Percentiles rank a stretch among this genome's conserved stretches.
Evolutionary conservation across 2,329 filamentous ascomycete species (phyloP).

Genomic region (Fusarium sublunatum): DNA sequence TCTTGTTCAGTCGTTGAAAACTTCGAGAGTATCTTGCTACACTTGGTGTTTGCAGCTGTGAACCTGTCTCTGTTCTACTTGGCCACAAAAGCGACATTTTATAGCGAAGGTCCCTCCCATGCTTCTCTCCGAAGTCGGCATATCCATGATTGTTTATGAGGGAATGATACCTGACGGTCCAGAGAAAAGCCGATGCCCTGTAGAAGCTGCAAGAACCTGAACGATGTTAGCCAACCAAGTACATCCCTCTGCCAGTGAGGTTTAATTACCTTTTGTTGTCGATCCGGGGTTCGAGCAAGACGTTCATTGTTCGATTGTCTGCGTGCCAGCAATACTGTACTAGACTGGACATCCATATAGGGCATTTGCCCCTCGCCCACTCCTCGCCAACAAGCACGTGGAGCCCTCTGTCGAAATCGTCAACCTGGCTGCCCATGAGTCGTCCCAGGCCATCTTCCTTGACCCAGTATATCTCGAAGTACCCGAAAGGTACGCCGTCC

Average conservation of each 20-base stretch:
- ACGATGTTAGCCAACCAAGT: neutral
- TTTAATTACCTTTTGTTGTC: slow-evolving; percentile 82
- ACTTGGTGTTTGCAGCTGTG: too few species aligned
- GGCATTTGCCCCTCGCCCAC: slow-evolving; percentile 85
- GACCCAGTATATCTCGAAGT: slow-evolving; percentile 98
- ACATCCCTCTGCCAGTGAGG: neutral
- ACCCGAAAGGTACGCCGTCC: slow-evolving; percentile 96
- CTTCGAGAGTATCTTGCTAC: too few species aligned
- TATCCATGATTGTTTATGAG: slow-evolving; percentile 90
- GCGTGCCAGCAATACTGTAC: slow-evolving; percentile 84
- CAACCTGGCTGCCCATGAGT: slow-evolving; percentile 72
- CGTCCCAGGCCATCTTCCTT: slow-evolving; percentile 86
- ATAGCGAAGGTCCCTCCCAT: slow-evolving; percentile 77
- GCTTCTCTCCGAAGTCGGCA: slow-evolving; percentile 82
- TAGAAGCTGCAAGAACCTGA: slow-evolving; percentile 67
- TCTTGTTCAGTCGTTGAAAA: too few species aligned
- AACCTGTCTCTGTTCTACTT: too few species aligned
- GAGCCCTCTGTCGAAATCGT: slow-evolving; percentile 87
- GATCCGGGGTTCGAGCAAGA: slow-evolving; percentile 88
- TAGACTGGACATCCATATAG: slow-evolving; percentile 83
- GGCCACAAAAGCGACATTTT: too few species aligned
- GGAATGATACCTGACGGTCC: slow-evolving; percentile 85
- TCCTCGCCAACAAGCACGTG: slow-evolving; percentile 92
- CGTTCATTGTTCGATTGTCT: slow-evolving; percentile 82
- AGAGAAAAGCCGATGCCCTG: slow-evolving; percentile 82